Conservation (phyloP, 768 basidiomycete genomes). For the Russula vinacea region DNA sequence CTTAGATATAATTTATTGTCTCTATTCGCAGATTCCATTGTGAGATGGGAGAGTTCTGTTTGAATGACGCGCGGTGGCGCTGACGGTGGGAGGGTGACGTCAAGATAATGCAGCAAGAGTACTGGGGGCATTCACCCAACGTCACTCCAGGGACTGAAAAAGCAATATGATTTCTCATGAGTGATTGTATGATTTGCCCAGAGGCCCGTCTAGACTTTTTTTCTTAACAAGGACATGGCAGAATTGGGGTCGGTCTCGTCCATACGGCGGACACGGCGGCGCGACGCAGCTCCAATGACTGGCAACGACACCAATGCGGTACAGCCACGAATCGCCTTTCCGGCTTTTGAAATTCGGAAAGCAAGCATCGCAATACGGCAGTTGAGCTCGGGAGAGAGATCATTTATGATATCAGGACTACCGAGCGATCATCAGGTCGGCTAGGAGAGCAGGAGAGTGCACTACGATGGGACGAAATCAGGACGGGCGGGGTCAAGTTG, state of each 20-base stretch:
- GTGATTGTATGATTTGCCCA: not conserved
- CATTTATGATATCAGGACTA: not conserved
- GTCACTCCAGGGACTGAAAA: not conserved
- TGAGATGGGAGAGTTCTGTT: slow-evolving; percentile 14
- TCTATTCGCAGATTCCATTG: slow-evolving; percentile 10
- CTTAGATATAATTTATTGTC: slow-evolving; percentile 23
- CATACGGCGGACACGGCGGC: slow-evolving; percentile 8
- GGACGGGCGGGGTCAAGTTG: not conserved
- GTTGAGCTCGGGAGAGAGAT: slow-evolving; percentile 18
- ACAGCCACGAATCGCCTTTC: slow-evolving; percentile 10
- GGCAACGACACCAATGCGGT: slow-evolving; percentile 7
- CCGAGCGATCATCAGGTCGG: not conserved
- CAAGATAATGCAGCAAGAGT: slow-evolving; percentile 1
- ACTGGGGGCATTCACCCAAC: too few species aligned
- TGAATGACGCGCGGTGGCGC: slow-evolving; percentile 19
- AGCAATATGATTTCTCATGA: slow-evolving; percentile 12
- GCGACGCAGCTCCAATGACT: not conserved
- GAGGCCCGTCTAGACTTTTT: slow-evolving; percentile 19
- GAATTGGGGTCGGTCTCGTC: slow-evolving; percentile 22
- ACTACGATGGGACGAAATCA: not conserved
- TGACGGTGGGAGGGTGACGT: slow-evolving; percentile 21
- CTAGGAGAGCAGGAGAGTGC: not conserved
- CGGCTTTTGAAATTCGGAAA: slow-evolving; percentile 10
- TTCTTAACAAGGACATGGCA: slow-evolving; percentile 3
- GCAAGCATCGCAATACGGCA: not conserved